Evolutionary conservation across 805 yeast genomes (phyloP).

Genomic region (Metschnikowia kofuensis): DNA sequence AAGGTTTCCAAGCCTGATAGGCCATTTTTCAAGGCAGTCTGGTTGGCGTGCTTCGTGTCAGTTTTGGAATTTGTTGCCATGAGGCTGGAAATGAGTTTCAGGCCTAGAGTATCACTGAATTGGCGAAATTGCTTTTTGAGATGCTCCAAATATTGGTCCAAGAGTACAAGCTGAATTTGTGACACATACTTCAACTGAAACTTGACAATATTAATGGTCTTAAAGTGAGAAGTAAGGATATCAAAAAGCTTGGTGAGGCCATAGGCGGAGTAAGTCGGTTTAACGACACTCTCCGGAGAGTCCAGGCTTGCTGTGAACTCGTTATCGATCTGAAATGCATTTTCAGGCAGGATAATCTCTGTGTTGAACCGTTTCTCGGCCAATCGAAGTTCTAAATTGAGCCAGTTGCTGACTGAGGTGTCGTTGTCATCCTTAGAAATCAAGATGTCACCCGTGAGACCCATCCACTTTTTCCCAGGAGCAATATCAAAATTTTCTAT

Average conservation of each 20-base stretch:
- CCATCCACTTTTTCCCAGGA: slow-evolving; percentile 43
- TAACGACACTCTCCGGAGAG: slow-evolving; percentile 15
- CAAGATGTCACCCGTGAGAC: slow-evolving; percentile 43
- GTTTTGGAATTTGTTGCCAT: slow-evolving; percentile 23
- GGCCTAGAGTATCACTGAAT: slow-evolving; percentile 37
- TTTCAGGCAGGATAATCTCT: slow-evolving; percentile 46
- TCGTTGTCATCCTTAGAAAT: slow-evolving; percentile 33
- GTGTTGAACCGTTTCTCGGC: slow-evolving; percentile 48
- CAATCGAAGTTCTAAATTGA: slow-evolving; percentile 49
- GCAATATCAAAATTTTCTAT: slow-evolving; percentile 17
- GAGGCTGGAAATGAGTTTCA: slow-evolving; percentile 30
- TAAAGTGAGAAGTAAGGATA: slow-evolving; percentile 53
- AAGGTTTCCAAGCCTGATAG: slow-evolving; percentile 27
- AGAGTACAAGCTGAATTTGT: slow-evolving; percentile 54
- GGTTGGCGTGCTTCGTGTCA: slow-evolving; percentile 58
- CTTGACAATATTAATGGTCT: slow-evolving; percentile 46
- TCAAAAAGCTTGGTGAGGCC: slow-evolving; percentile 56
- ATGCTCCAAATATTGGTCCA: slow-evolving; percentile 48
- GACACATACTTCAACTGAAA: slow-evolving; percentile 53
- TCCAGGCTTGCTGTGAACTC: slow-evolving; percentile 37
- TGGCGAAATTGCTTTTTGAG: slow-evolving; percentile 35
- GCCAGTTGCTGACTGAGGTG: slow-evolving; percentile 43
- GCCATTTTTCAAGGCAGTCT: slow-evolving; percentile 84
- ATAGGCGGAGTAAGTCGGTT: slow-evolving; percentile 63
- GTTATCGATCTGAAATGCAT: slow-evolving; percentile 57